Base-by-base conservation (phyloP, 2,329 filamentous ascomycete species). In the Aaosphaeria pasadenensis region DNA sequence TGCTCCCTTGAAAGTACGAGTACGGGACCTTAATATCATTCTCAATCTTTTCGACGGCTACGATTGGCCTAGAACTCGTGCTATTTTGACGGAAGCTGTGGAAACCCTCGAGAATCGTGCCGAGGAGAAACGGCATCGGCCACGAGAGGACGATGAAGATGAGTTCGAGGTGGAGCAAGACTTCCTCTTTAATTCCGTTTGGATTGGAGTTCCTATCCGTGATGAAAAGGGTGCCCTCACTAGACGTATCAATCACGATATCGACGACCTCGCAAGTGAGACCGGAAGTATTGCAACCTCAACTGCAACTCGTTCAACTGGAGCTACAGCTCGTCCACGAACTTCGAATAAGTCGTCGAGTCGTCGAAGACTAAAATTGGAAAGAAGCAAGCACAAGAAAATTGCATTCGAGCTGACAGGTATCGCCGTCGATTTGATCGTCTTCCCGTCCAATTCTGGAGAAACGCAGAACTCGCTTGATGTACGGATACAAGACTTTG, bases 1-100 rank as follows among this genome's bases (percentile, higher is more conserved):
- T 45, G 89, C 86, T 52, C 89, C 92, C 5, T 72, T 99, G 11
- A 85, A 84, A 54, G 77, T 96, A 3, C 84, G 84, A 5, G 80
- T 97, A 11, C 85, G 89, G 29, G 90, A 96, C 63, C 86, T 96
- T 5, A 90, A 97, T 65, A 76, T 96, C 44, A 96, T 97, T 50
- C 99, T 94, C 94, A 95, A 99, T 63, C 76, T 99, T 1, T 96
- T 94, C 69, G 94, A 99, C 74, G 94, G 94, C 1, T 99, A 96
- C 66, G 95, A 99, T 70, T 99, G 95, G 95, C 82, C 86, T 57
- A 81, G 83, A 39, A 99, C 95, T 1, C 82, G 92, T 39, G 87
- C 94, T 53, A 83, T 87, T 4, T 96, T 99, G 48, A 85, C 85
- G 24, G 88, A 92, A 63, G 91, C 90, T 5, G 91, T 99, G 2